Evolutionary conservation across 2,329 filamentous ascomycete genomes (phyloP), one percentile per base, ranked within the genome.

Genomic region (Aspergillus versicolor): DNA sequence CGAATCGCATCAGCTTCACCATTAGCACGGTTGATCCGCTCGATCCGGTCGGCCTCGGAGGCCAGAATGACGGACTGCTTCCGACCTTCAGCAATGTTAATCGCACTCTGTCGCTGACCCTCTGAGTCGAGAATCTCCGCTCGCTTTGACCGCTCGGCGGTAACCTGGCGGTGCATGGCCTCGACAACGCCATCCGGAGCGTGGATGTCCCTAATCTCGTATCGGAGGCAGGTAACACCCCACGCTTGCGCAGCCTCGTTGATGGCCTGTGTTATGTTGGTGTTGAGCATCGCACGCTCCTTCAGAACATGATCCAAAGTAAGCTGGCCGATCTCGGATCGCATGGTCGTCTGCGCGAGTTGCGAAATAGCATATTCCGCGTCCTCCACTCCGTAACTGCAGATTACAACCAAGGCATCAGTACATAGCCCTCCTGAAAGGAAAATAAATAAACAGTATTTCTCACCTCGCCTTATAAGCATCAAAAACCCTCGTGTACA

Each of bases 311-410:
- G 93, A 76, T 99, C 94, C 67, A 99, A 89, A 1, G 91, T 90
- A 59, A 99, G 83, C 76, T 97, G 94, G 63, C 94, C 94, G 68
- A 99, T 99, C 77, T 99, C 94, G 70, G 90, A 95, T 69, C 94
- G 91, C 94, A 99, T 99, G 0, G 94, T 97, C 11, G 94, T 99
- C 79, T 99, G 94, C 15, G 94, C 94, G 46, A 99, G 88, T 73
- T 99, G 94, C 8, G 91, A 94, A 73, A 99, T 97, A 75, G 94
- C 94, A 75, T 99, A 99, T 75, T 99, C 94, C 61, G 94, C 93
- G 72, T 99, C 94, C 78, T 99, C 94, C 32, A 99, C 94, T 38
- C 94, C 94, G 73, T 99, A 99, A 76, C 92, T 96, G 32, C 22
- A 38, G 27, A 21, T 34, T 46, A 24, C n/a, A 6, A 24, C 49